Evolutionary conservation across 1,284 basidiomycete genomes (phyloP).

Genomic region (Crepidotus sp.): DNA sequence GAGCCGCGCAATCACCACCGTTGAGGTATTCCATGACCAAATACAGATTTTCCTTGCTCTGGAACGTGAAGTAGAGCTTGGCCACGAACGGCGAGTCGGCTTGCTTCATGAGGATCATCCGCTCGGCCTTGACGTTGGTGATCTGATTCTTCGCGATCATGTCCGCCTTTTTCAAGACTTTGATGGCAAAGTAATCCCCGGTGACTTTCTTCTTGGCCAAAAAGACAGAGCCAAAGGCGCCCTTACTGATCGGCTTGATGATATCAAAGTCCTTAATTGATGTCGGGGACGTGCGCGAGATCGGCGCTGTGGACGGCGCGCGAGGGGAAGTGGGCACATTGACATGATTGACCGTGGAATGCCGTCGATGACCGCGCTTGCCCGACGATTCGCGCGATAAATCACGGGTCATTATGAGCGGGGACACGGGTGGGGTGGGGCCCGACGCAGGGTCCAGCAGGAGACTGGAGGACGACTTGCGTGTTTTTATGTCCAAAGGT

Average conservation of each 20-base stretch:
- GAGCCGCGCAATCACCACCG: conserved; percentile 93
- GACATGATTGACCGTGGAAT: conserved; percentile 63
- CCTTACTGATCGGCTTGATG: conserved; percentile 99
- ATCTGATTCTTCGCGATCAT: conserved; percentile 99
- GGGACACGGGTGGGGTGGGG: conserved; percentile 69
- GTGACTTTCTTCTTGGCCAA: conserved; percentile 97
- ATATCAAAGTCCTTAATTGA: conserved; percentile 99
- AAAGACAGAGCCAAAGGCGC: conserved; percentile 97
- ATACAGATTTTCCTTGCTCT: conserved; percentile 97
- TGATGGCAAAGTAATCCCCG: conserved; percentile 99
- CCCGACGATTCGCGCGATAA: conserved; percentile 38
- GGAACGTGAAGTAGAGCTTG: conserved; percentile 98
- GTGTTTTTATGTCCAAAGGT: conserved; percentile 39
- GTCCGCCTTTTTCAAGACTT: conserved; percentile 98
- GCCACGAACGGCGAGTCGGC: conserved; percentile 99
- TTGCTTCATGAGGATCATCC: conserved; percentile 99
- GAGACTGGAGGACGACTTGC: conserved; percentile 51
- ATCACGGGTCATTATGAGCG: conserved; percentile 48
- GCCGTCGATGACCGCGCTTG: conserved; percentile 54
- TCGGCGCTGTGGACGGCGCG: conserved; percentile 68
- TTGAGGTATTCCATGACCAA: conserved; percentile 98
- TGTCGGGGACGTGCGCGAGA: conserved; percentile 74
- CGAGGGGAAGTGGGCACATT: conserved; percentile 80
- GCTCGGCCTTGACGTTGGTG: conserved; percentile 98
- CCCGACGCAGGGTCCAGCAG: conserved; percentile 57